Evolutionary conservation across 306 rosid species (phyloP).

Genomic region (Sechiopsis laciniata): DNA sequence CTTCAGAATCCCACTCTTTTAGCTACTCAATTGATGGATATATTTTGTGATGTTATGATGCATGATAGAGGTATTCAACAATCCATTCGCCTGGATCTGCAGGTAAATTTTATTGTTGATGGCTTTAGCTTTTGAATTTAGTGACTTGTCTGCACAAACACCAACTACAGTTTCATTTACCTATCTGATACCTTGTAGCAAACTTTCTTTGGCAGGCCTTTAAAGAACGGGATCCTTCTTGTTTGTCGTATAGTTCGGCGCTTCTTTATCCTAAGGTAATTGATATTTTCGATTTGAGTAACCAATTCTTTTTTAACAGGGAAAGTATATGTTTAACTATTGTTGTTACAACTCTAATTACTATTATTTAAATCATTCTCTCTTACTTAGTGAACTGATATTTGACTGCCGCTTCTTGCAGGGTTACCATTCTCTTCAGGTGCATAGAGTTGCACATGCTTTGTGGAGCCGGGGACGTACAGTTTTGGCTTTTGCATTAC

Average conservation of each 20-base stretch:
- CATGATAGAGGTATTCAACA: conserved; percentile 49
- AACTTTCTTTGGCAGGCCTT: conserved; percentile 54
- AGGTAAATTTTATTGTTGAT: conserved; percentile 32
- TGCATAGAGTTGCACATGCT: conserved; percentile 66
- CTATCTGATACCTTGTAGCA: neutral
- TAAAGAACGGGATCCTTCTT: conserved; percentile 83
- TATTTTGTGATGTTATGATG: conserved; percentile 57
- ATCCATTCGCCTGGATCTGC: conserved; percentile 72
- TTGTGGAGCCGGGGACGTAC: conserved; percentile 76
- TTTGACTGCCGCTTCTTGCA: conserved; percentile 25
- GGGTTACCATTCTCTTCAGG: conserved; percentile 94
- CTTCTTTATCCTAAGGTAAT: conserved; percentile 77
- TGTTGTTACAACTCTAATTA: neutral
- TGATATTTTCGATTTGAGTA: neutral
- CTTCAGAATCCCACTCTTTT: conserved; percentile 81
- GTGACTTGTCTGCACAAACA: too few relatives aligned
- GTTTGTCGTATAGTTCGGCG: conserved; percentile 81
- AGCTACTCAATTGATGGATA: conserved; percentile 86
- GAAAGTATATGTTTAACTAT: too few relatives aligned
- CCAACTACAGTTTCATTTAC: neutral
- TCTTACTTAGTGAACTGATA: neutral
- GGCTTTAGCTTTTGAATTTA: neutral
- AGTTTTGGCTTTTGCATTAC: conserved; percentile 77
- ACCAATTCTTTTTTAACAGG: neutral
- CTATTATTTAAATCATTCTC: neutral